Base-by-base conservation (phyloP, 768 basidiomycete genomes). In the Calocybe indica region DNA sequence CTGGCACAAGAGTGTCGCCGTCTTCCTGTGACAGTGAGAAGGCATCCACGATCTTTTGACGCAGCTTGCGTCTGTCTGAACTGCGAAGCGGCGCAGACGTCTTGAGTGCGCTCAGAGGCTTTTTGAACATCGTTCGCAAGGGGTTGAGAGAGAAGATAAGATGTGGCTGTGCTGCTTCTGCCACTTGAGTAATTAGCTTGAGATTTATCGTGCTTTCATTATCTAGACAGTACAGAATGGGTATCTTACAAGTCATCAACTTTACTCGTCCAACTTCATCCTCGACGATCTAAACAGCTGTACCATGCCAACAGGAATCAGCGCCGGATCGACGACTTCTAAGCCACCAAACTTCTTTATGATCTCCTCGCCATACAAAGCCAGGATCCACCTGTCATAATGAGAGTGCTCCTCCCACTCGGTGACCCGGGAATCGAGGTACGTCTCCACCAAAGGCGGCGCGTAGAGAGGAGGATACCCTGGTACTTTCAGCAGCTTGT, bases 61-160 rank as follows among this genome's bases (percentile, higher is more conserved):
- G 83, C 13, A 90, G 72, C 59, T 86, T 88, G 36, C 82, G 77
- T 28, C 85, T 69, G 58, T 90, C 87, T 6, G 86, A 88, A 61
- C 75, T 76, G 37, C 86, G 76, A 6, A 91, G 67, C 6, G 86
- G 85, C 1, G 86, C 82, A 68, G 82, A 84, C 1, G 85, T 88
- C 60, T 90, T 90, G 45, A 80, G 56, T 49, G 78, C 79, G 43
- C 75, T 71, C 6, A 83, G 60, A 7, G 85, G 80, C 64, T 88
- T 90, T 62, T 90, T 89, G 76, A 90, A 90, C 87, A 88, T 88
- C 14, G 53, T 47, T 22, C 4, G 22, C 22, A 22, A 22, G n/a
- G n/a, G 43, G 45, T 43, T 32, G 43, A 14, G 37, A 34, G 22
- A 10, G n/a, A 42, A 50, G 10, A 9, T 22, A 53, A 50, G 52